Evolutionary conservation across 257 asterid species (phyloP).

Genomic region (Solanum microdontum): DNA sequence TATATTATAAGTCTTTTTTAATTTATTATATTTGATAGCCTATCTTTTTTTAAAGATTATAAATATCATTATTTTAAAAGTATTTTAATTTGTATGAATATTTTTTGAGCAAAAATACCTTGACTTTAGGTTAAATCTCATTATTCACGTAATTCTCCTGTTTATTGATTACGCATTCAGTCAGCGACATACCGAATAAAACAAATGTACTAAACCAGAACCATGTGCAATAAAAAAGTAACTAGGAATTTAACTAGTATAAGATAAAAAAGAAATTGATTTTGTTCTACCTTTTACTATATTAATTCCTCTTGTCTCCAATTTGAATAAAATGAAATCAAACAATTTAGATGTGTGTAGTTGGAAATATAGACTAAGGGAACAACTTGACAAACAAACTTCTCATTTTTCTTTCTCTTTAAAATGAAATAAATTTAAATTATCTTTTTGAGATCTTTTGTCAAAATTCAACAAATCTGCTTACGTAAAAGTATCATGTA

Average conservation of each 20-base stretch:
- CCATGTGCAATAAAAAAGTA: not conserved
- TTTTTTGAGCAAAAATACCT: rapidly evolving
- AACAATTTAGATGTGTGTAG: not conserved
- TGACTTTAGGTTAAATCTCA: too few species aligned
- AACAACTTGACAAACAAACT: not conserved
- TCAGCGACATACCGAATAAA: rapidly evolving
- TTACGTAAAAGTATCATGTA: not conserved
- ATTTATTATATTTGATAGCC: not conserved
- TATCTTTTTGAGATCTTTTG: not conserved
- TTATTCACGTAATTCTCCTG: rapidly evolving
- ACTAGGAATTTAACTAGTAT: not conserved
- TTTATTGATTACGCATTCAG: too few species aligned
- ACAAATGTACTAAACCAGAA: not conserved
- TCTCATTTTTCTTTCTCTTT: not conserved
- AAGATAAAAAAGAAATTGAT: not conserved
- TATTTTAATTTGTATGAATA: too few species aligned
- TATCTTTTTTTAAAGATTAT: too few species aligned
- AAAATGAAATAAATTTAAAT: not conserved
- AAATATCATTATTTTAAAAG: not conserved
- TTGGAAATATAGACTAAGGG: not conserved
- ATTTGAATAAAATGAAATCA: not conserved
- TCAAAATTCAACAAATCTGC: not conserved
- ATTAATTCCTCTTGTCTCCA: not conserved
- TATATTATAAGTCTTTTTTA: too few species aligned
- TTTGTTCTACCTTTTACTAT: not conserved